Base-by-base conservation (phyloP, 2,329 filamentous ascomycete genomes). In the Nectriaceae sp. region DNA sequence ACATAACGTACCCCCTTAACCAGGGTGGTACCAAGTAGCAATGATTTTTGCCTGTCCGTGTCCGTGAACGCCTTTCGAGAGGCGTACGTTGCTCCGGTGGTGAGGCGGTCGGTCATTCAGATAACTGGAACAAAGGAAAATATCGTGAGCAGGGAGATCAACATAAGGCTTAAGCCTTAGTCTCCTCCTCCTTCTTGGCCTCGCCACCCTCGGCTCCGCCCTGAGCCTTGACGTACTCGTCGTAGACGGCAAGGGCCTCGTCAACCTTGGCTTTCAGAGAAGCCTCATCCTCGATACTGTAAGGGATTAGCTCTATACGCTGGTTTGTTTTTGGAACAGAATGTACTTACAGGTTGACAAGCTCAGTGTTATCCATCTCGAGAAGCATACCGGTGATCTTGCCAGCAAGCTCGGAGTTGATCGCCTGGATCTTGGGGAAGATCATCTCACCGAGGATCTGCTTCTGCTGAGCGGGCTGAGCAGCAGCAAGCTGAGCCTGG, bases 301-400 rank as follows among this genome's bases (percentile, higher is more conserved):
- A 16, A 11, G 11, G 43, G 49, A 37, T 51, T 43, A 54, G 40
- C 21, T 31, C 11, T 10, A 41, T 26, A n/a, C n/a, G 16, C 26
- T 67, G 49, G 57, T 49, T 41, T 44, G 8, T 42, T 47, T 38
- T 52, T 22, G 22, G 13, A 40, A 24, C 19, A 10, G 3, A 5
- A 21, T 11, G 24, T 57, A 89, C 92, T 89, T 87, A 96, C 90
- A 99, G 83, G 75, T 89, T 90, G 68, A 99, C 82, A 64, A 99
- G 80, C 79, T 99, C 94, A 49, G 80, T 71, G 75, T 97, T 97
- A 66, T 97, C 94, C 94, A 99, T 99, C 83, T 99, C 94, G 65
- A 99, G 77, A 65, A 99, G 88, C 94, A 99, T 99, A 76, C 94
- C 94, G 54, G 94, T 99, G 73, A 99, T 97, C 87, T 99, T 99